phyloP scores from a whole-genome alignment of 179 eudicot species.

The Drosera spatulata region DNA sequence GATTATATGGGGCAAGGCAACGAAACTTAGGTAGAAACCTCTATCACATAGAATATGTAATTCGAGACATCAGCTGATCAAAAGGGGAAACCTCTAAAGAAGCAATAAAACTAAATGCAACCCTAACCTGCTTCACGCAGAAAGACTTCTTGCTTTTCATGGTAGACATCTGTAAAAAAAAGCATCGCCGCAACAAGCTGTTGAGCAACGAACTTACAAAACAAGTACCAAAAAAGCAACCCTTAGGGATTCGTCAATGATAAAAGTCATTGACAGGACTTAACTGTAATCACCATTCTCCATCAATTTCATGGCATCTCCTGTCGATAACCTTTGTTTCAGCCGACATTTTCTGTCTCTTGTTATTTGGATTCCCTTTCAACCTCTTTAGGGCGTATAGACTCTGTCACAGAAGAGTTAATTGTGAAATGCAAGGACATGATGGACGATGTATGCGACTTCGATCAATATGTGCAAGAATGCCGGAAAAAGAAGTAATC shows the following conservation, averaged over 20 bases:
- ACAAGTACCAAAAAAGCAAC: background rate
- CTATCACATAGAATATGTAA: too few relatives aligned
- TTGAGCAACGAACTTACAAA: constrained; percentile 2
- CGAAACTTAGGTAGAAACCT: too few relatives aligned
- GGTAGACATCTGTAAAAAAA: constrained; percentile 72
- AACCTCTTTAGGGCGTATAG: constrained; percentile 79
- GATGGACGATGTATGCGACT: background rate
- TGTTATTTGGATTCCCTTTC: constrained; percentile 66
- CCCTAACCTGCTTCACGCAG: constrained; percentile 87
- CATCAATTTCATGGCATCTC: constrained; percentile 94
- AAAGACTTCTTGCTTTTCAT: constrained; percentile 77
- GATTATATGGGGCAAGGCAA: too few relatives aligned
- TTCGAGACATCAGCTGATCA: too few relatives aligned
- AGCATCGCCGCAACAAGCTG: constrained; percentile 3
- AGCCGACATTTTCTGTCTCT: constrained; percentile 78
- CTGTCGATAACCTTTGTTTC: constrained; percentile 67
- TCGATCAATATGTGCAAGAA: background rate
- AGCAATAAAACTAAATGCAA: background rate
- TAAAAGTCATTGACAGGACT: constrained; percentile 8
- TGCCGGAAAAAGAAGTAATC: background rate
- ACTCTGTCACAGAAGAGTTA: constrained; percentile 32
- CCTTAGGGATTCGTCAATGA: background rate
- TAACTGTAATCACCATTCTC: constrained; percentile 93
- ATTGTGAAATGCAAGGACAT: background rate
- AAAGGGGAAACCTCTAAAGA: background rate